phyloP scores from a whole-genome alignment of 441 rosid species.

The Gossypium gossypioides region DNA sequence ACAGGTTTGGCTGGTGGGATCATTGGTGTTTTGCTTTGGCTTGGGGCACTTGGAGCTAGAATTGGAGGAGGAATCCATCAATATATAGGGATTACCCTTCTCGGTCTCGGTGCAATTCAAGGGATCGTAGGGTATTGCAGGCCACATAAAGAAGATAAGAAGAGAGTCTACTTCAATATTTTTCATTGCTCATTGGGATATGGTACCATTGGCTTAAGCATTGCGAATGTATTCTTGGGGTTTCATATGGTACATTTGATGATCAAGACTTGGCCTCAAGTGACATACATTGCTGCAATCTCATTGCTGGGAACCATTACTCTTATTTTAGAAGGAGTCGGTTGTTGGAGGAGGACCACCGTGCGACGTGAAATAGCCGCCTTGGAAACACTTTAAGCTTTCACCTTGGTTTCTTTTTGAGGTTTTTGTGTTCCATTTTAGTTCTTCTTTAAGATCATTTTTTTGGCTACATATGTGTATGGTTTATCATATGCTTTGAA shows the following conservation, averaged over 20 bases:
- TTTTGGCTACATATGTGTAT: no score
- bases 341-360: neutral
- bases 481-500: no score
- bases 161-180: constrained; percentile 10
- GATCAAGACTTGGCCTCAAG: neutral
- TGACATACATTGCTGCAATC: neutral
- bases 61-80: neutral
- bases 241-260: neutral
- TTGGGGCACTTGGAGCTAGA: neutral
- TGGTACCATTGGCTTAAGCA: neutral
- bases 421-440: neutral
- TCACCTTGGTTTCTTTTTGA: neutral
- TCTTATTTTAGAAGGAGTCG: neutral
- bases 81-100: constrained; percentile 4
- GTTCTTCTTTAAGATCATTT: neutral
- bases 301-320: neutral
- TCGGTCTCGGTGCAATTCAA: neutral
- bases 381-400: neutral
- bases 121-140: neutral
- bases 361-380: neutral
- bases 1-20: constrained; percentile 10
- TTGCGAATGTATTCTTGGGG: constrained; percentile 5
- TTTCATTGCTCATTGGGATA: constrained; percentile 8
- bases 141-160: constrained; percentile 6
- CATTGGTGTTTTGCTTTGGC: constrained; percentile 3